phyloP scores from a whole-genome alignment of 2,329 filamentous ascomycete genomes.

The Atkinsonella hypoxylon region DNA sequence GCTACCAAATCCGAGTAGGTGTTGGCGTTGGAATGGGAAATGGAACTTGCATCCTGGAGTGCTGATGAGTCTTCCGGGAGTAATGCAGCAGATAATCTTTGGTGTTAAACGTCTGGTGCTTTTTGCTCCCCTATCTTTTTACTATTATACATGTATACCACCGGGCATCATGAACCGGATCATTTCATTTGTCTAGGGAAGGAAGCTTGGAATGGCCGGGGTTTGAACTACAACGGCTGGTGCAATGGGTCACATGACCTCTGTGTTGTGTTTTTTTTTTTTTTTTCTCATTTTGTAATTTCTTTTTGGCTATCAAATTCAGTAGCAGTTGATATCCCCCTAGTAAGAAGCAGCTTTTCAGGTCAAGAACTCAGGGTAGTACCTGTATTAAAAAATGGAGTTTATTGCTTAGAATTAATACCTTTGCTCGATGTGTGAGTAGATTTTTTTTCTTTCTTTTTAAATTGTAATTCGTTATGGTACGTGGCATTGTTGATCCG shows the following conservation, averaged over 20 bases:
- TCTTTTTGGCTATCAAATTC: conserved; percentile 18
- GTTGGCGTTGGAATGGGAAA: not conserved
- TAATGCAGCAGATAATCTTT: conserved; percentile 9
- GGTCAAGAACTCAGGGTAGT: not conserved
- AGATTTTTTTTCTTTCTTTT: not conserved
- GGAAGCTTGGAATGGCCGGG: not conserved
- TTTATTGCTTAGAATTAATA: not conserved
- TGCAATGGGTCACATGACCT: not conserved
- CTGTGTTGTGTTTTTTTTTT: not conserved
- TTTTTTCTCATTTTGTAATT: not conserved
- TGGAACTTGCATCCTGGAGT: not conserved
- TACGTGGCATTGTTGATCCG: too few relatives aligned
- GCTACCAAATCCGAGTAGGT: conserved; percentile 31
- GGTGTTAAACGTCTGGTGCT: conserved; percentile 7
- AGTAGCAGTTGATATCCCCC: conserved; percentile 16
- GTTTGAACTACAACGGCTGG: not conserved
- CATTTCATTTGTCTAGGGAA: conserved; percentile 11
- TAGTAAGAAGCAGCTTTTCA: conserved; percentile 6
- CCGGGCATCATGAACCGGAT: conserved; percentile 3
- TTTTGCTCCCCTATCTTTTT: conserved; percentile 14
- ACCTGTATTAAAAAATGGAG: not conserved
- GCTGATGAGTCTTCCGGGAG: conserved; percentile 13
- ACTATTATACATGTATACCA: conserved; percentile 8
- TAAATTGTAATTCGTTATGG: not conserved
- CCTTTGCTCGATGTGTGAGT: too few relatives aligned